Conservation (phyloP, 2,329 filamentous ascomycete genomes). For the Epichloe elymi region DNA sequence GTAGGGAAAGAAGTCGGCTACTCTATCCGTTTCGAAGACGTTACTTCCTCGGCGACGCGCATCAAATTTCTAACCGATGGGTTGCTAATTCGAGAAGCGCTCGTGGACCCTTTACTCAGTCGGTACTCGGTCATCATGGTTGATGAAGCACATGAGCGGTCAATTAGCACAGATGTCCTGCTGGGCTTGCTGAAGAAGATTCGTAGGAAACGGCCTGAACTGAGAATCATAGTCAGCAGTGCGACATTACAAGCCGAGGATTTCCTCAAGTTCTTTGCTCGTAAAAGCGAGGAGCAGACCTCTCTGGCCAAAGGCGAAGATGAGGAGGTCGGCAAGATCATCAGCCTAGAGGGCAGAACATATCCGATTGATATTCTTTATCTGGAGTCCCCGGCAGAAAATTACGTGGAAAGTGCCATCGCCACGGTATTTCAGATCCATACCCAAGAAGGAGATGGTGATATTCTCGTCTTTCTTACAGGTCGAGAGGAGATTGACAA, state of each 20-base stretch:
- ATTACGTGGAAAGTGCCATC: conserved; percentile 76
- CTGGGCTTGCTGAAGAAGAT: conserved; percentile 90
- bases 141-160: conserved; percentile 91
- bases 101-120: conserved; percentile 82
- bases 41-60: conserved; percentile 68
- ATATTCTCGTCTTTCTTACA: conserved; percentile 83
- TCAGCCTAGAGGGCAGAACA: conserved; percentile 76
- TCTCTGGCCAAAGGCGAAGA: conserved; percentile 13
- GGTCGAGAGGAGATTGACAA: conserved; percentile 87
- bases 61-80: conserved; percentile 97
- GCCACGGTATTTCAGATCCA: conserved; percentile 83
- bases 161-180: conserved; percentile 81
- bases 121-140: conserved; percentile 96
- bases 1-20: conserved; percentile 87
- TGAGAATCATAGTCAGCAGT: conserved; percentile 84
- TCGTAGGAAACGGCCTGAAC: conserved; percentile 59
- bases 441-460: conserved; percentile 63
- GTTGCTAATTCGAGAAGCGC: conserved; percentile 75
- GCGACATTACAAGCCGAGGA: conserved; percentile 84
- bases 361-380: conserved; percentile 84
- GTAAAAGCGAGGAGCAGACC: conserved; percentile 23
- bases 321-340: conserved; percentile 35
- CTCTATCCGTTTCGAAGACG: conserved; percentile 84
- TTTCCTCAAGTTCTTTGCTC: conserved; percentile 66
- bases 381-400: conserved; percentile 61